A percentile compares a stretch with the other conserved stretches of the same genome.
phyloP scores from a whole-genome alignment of 2,329 filamentous ascomycete species.

The Erysiphe pulchra region DNA sequence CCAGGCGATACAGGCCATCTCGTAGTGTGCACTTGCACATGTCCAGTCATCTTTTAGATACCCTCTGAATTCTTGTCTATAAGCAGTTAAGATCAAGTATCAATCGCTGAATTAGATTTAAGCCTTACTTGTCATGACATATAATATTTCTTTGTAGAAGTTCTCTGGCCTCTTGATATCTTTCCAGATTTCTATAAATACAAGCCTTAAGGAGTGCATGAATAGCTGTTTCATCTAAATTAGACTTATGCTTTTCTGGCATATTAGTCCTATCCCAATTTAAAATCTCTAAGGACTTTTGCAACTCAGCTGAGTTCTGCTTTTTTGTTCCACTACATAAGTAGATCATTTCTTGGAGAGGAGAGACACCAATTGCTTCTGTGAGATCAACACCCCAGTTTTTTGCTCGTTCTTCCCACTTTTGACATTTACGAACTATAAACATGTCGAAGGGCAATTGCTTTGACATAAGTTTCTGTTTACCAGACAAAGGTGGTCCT shows the following conservation, averaged over 20 bases:
- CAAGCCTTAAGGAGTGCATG: constrained; percentile 39
- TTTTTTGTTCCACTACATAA: constrained; percentile 78
- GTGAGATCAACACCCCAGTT: constrained; percentile 39
- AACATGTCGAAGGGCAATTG: constrained; percentile 81
- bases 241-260: constrained; percentile 22
- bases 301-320: constrained; percentile 41
- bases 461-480: constrained; percentile 71
- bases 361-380: constrained; percentile 60
- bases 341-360: constrained; percentile 75
- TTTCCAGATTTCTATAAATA: constrained; percentile 35
- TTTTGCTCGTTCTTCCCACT: constrained; percentile 62
- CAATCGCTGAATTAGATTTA: too few species aligned
- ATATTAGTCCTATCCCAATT: constrained; percentile 32
- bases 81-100: constrained; percentile 1
- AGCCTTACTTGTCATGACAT: constrained; percentile 31
- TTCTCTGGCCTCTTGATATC: constrained; percentile 35
- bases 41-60: constrained; percentile 41
- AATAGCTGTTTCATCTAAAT: constrained; percentile 35
- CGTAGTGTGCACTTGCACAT: constrained; percentile 55
- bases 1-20: constrained; percentile 67
- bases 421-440: constrained; percentile 56
- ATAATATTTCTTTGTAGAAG: constrained; percentile 38
- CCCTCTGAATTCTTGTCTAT: constrained; percentile 29
- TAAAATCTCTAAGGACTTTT: constrained; percentile 34
- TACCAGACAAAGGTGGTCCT: constrained; percentile 49